phyloP scores from a whole-genome alignment of 2,329 filamentous ascomycete species.

The Macrophomina pseudophaseolina region DNA sequence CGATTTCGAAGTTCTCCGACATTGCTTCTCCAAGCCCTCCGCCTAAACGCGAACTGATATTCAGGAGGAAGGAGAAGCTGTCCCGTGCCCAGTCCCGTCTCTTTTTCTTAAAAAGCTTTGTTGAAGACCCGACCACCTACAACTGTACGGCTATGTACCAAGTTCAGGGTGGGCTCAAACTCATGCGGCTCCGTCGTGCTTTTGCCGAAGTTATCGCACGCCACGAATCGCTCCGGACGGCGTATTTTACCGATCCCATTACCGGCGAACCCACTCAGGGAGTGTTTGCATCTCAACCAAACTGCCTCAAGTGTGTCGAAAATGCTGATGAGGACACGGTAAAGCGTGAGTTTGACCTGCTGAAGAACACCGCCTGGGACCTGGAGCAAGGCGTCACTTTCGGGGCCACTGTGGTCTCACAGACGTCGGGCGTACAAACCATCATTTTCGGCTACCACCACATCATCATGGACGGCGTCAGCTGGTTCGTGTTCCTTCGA shows the following conservation, averaged over 20 bases:
- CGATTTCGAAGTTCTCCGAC: too few species aligned
- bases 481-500: constrained; percentile 33
- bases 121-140: constrained; percentile 47
- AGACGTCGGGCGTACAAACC: background rate
- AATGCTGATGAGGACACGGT: too few species aligned
- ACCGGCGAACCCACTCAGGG: constrained; percentile 34
- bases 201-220: constrained; percentile 36
- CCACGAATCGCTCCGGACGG: constrained; percentile 45
- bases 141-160: constrained; percentile 46
- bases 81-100: constrained; percentile 45
- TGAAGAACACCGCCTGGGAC: too few species aligned
- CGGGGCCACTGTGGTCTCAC: constrained; percentile 13
- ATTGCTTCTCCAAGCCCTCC: too few species aligned
- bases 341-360: too few species aligned
- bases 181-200: constrained; percentile 41
- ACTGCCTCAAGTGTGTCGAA: too few species aligned
- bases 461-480: constrained; percentile 41
- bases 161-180: constrained; percentile 41
- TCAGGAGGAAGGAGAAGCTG: too few species aligned
- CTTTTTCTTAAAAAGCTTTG: constrained; percentile 45
- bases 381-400: too few species aligned
- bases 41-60: too few species aligned
- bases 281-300: background rate
- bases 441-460: constrained; percentile 42
- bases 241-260: constrained; percentile 34